phyloP scores from a whole-genome alignment of 2,329 filamentous ascomycete species.

The Lecanicillium sp. region DNA sequence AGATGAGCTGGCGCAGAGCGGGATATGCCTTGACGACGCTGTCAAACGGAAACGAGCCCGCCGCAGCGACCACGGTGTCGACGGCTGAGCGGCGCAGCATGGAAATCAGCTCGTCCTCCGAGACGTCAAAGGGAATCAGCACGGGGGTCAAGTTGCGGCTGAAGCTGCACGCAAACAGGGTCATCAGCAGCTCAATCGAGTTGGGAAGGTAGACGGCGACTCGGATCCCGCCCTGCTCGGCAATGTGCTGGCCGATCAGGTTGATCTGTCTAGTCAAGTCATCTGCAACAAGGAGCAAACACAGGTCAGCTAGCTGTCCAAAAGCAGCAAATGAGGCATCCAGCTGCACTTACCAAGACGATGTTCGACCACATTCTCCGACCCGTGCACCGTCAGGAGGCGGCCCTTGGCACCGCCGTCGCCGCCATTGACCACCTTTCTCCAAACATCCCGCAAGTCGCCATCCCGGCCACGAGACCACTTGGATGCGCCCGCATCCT shows the following conservation, averaged over 20 bases:
- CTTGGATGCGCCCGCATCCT: constrained; percentile 69
- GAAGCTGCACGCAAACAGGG: constrained; percentile 84
- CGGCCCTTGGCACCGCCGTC: constrained; percentile 62
- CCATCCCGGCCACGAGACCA: constrained; percentile 81
- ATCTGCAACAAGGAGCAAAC: constrained; percentile 38
- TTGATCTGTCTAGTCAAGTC: constrained; percentile 81
- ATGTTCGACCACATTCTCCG: constrained; percentile 67
- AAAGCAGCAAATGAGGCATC: too few species aligned
- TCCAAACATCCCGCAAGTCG: constrained; percentile 88
- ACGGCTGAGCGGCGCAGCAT: constrained; percentile 67
- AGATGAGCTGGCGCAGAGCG: constrained; percentile 70
- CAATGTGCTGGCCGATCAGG: constrained; percentile 70
- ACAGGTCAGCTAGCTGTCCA: constrained; percentile 4
- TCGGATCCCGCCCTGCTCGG: constrained; percentile 62
- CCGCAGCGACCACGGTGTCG: constrained; percentile 76
- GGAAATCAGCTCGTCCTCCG: constrained; percentile 59
- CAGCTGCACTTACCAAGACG: constrained; percentile 49
- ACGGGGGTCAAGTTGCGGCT: constrained; percentile 74
- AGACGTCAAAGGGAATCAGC: constrained; percentile 74
- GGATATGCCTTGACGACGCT: constrained; percentile 61
- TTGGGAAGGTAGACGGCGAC: constrained; percentile 91
- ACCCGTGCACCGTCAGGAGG: constrained; percentile 73
- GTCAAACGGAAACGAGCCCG: constrained; percentile 79
- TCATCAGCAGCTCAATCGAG: constrained; percentile 76
- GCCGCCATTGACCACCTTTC: constrained; percentile 56